These are phyloP conservation scores for Cryptococcus deneoformans DNA, from an alignment of 1,284 basidiomycete genomes.

Conservation along the genomic window DNA sequence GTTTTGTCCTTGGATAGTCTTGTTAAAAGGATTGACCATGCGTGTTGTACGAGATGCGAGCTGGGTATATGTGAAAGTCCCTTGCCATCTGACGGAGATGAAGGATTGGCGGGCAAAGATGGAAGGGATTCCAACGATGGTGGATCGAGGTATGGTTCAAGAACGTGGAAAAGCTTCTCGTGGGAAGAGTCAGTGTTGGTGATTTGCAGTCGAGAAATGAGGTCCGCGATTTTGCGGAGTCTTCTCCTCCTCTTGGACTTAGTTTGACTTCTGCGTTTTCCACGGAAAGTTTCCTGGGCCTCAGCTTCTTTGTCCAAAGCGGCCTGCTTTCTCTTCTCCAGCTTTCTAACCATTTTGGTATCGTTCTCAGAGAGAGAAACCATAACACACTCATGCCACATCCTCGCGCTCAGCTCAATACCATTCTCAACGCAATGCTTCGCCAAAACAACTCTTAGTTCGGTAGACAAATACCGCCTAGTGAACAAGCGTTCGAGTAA, in stretches of 20 bases:
- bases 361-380: conserved; percentile 10
- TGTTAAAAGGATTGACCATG: conserved; percentile 24
- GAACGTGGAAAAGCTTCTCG: background rate
- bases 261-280: background rate
- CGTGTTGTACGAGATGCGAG: conserved; percentile 8
- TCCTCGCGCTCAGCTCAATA: conserved; percentile 2
- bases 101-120: background rate
- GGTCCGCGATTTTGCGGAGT: background rate
- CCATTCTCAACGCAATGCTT: background rate
- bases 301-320: background rate
- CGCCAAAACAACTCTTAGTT: conserved; percentile 5
- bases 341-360: conserved; percentile 1
- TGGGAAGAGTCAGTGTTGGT: background rate
- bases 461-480: conserved; percentile 8
- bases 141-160: conserved; percentile 2
- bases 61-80: background rate
- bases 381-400: conserved; percentile 13
- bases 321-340: background rate
- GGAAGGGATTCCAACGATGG: background rate
- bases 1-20: conserved; percentile 9
- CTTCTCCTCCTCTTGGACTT: background rate
- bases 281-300: background rate
- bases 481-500: conserved; percentile 9
- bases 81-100: background rate
- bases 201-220: background rate